Evolutionary conservation across 805 yeast species (phyloP), one percentile per base, ranked within the genome.

Genomic region (Metschnikowia baotianmanensis): DNA sequence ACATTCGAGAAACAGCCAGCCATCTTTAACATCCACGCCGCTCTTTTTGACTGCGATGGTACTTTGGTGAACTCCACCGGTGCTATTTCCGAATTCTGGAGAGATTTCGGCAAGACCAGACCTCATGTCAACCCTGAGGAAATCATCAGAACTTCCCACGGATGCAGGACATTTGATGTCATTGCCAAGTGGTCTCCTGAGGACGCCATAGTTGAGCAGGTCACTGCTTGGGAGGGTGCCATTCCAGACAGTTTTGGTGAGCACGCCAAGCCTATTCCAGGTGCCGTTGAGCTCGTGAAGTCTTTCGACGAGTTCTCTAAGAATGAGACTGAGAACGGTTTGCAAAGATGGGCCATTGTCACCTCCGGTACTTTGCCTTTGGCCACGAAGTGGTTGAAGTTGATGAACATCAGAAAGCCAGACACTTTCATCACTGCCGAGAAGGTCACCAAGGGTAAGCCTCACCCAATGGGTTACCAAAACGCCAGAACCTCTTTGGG

Each of bases 41-140:
- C 74, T 37, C 76, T 85, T 48, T 87, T 87, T 64, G 96, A 87
- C 66, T 80, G 89, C 38, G 96, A 87, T 61, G 96, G 96, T 39
- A 87, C 96, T 21, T 70, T 87, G 57, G 87, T 87, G 59, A 80
- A 83, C 62, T 84, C 95, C 29, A 86, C 90, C 45, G 80, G 79
- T 40, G 87, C 93, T 44, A 86, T 86, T 47, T 87, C 85, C 57
- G 83, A 80, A 56, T 80, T 86, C 69, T 87, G 95, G 95, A 77
- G 76, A 55, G 82, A 79, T 45, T 76, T 84, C 57, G 86, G 84
- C 50, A 71, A 72, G 55, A 72, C 77, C 56, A 77, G 83, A 64
- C 79, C 87, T 46, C 77, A 76, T 57, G 81, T 83, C 42, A 78
- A 81, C 62, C 78, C 86, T 13, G 81, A 78, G 49, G 80, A 82